Conservation (phyloP, 108 stramenopile genomes). For the Discostella stelligeroides region DNA sequence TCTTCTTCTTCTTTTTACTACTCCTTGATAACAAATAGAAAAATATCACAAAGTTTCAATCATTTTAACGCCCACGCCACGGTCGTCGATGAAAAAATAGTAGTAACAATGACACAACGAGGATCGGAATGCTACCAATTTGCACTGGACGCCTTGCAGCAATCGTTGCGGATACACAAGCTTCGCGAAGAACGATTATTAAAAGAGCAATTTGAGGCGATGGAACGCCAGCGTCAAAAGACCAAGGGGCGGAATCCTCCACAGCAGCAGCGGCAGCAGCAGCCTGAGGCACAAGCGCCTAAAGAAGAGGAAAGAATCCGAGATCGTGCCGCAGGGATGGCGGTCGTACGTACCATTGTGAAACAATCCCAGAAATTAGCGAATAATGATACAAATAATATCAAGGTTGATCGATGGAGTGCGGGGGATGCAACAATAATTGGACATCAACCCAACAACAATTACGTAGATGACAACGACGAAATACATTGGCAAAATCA, state of each 20-base stretch:
- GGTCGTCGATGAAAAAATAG: background rate
- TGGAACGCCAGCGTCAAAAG: constrained; percentile 32
- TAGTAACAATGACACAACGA: background rate
- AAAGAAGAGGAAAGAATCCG: background rate
- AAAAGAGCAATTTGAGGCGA: constrained; percentile 41
- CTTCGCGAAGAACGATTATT: background rate
- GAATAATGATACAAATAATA: background rate
- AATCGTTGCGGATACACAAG: background rate
- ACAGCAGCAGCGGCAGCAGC: background rate
- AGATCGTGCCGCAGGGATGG: constrained; percentile 60
- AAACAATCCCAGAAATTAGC: constrained; percentile 54
- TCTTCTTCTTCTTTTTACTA: too few species aligned
- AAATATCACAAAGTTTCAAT: too few species aligned
- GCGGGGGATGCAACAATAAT: too few species aligned
- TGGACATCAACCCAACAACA: too few species aligned
- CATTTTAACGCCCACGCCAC: background rate
- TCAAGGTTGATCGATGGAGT: constrained; percentile 17
- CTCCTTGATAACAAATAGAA: too few species aligned
- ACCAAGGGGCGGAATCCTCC: background rate
- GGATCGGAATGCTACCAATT: background rate
- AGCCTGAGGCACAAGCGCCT: constrained; percentile 15
- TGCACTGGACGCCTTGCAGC: background rate
- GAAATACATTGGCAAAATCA: constrained; percentile 33
- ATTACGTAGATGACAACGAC: constrained; percentile 2
- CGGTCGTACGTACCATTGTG: constrained; percentile 68